Conservation (phyloP, 2,329 filamentous ascomycete species). For the Juglanconis juglandina region DNA sequence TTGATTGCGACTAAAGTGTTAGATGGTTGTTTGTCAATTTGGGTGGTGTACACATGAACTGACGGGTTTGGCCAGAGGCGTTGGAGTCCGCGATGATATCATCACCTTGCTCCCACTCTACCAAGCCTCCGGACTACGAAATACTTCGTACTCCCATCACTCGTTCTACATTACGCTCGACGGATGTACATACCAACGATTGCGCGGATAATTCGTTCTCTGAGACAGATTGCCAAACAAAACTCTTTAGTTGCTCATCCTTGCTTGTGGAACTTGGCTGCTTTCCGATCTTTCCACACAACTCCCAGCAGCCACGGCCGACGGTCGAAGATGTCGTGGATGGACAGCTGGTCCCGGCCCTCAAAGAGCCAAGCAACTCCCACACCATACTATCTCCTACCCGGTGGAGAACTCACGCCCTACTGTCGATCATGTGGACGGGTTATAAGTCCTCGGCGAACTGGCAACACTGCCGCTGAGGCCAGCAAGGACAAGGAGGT, state of each 20-base stretch:
- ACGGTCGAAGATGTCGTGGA: constrained; percentile 35
- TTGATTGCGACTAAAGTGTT: no score
- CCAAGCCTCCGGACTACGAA: neutral
- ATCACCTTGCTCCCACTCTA: neutral
- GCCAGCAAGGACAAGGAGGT: constrained; percentile 25
- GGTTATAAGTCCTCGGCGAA: constrained; percentile 42
- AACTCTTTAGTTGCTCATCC: no score
- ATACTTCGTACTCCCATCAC: no score
- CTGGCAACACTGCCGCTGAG: constrained; percentile 5
- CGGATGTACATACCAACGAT: neutral
- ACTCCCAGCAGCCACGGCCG: neutral
- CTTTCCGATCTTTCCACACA: neutral
- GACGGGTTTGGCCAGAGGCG: neutral
- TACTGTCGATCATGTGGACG: constrained; percentile 58
- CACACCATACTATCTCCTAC: constrained; percentile 51
- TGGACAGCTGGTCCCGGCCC: constrained; percentile 39
- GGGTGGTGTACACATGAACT: neutral
- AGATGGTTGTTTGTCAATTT: neutral
- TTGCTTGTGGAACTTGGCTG: neutral
- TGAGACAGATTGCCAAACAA: neutral
- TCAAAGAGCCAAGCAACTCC: constrained; percentile 41
- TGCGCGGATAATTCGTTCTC: neutral
- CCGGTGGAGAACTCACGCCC: constrained; percentile 42
- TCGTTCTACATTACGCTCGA: neutral
- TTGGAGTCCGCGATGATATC: neutral